A percentile compares a stretch with the other conserved stretches of the same genome.
phyloP scores from a whole-genome alignment of 2,329 filamentous ascomycete genomes.

The Fusarium sp. region DNA sequence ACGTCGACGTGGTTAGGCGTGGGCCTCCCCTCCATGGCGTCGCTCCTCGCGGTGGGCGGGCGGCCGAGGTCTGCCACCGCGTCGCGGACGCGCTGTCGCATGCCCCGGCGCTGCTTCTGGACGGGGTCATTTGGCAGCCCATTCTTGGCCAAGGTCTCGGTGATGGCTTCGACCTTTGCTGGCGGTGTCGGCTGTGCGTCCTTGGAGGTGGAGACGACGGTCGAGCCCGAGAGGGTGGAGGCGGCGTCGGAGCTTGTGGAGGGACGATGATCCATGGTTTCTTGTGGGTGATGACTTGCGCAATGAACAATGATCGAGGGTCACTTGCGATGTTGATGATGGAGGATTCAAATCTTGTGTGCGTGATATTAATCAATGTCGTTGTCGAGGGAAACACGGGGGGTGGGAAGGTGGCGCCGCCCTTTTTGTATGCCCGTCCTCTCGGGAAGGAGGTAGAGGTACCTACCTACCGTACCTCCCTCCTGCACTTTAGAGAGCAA shows the following conservation, averaged over 20 bases:
- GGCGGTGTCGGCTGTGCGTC: constrained; percentile 27
- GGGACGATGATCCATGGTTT: constrained; percentile 39
- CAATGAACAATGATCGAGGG: neutral
- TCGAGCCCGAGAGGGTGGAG: constrained; percentile 47
- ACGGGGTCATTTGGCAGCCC: neutral
- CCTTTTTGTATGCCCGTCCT: neutral
- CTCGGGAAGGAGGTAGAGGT: neutral
- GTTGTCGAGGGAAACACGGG: neutral
- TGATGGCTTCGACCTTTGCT: constrained; percentile 11
- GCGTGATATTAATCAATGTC: constrained; percentile 1
- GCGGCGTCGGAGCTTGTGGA: constrained; percentile 47
- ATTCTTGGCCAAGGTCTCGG: neutral
- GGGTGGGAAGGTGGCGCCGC: neutral
- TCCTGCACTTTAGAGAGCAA: neutral
- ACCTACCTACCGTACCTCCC: neutral
- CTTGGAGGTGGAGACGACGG: constrained; percentile 46
- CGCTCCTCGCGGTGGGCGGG: constrained; percentile 48
- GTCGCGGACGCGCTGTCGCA: constrained; percentile 50
- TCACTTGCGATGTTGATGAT: neutral
- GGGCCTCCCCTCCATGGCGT: constrained; percentile 47
- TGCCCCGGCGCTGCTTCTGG: constrained; percentile 38
- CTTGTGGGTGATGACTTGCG: neutral
- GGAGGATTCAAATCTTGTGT: neutral
- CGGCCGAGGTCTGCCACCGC: constrained; percentile 49
- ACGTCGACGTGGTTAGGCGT: constrained; percentile 46